Evolutionary conservation across 768 basidiomycete species (phyloP), one percentile per base, ranked within the genome.

Genomic region (Sporobolomyces roseus): DNA sequence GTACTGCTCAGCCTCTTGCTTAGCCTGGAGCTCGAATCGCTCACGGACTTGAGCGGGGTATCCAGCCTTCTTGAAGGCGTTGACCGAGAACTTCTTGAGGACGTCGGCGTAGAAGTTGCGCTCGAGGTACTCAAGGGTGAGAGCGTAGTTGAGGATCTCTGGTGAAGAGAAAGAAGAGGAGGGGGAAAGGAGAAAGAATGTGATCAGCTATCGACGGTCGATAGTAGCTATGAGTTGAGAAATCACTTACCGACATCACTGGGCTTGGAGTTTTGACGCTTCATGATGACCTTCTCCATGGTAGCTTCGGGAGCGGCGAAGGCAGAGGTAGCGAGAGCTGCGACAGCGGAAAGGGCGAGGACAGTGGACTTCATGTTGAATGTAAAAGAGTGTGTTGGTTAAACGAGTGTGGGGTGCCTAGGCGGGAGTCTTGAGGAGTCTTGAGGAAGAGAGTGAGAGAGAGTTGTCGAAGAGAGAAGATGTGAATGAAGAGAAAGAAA

Each of bases 161-260:
- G n/a, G n/a, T n/a, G n/a, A 43, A 35, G 21, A 17, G 45, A 35
- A 30, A 13, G 48, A 50, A 32, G 29, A 45, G 25, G 54, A 55
- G 35, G 21, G 19, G 9, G 21, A 36, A n/a, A n/a, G 54, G 4
- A 23, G 33, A 35, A n/a, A 5, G 33, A 55, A 35, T 16, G 12
- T 19, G 25, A n/a, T n/a, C n/a, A n/a, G n/a, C n/a, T n/a, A n/a
- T n/a, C n/a, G n/a, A n/a, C n/a, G n/a, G n/a, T n/a, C n/a, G n/a
- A n/a, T n/a, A n/a, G n/a, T n/a, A n/a, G n/a, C n/a, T n/a, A n/a
- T n/a, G 29, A 69, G 68, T 69, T 69, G 45, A 69, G 68, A 58
- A 69, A n/a, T n/a, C n/a, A n/a, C n/a, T n/a, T 69, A 56, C 64
- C 62, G 19, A 55, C 52, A 45, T 69, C 68, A 45, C 30, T 64